A percentile compares a stretch with the other conserved stretches of the same genome.
These are phyloP conservation scores for Bombardia bombarda DNA, from an alignment of 495 filamentous ascomycete genomes.

Conservation along the genomic window DNA sequence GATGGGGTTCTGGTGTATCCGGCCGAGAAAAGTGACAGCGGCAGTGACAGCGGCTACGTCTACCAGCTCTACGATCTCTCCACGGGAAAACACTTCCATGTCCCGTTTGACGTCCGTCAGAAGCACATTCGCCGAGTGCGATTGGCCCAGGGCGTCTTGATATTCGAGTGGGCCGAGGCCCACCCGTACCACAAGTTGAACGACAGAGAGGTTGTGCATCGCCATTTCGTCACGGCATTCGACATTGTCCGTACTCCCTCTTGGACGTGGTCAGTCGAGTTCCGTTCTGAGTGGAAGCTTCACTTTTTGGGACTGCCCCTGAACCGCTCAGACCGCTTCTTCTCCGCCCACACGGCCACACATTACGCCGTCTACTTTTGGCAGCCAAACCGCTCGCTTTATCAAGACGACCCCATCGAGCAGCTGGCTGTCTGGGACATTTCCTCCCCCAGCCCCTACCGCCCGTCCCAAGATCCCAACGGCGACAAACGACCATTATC, in stretches of 20 bases:
- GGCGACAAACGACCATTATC: conserved; percentile 29
- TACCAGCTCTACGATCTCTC: conserved; percentile 50
- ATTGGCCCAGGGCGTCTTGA: conserved; percentile 45
- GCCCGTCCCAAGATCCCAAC: conserved; percentile 47
- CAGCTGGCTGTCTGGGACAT: conserved; percentile 63
- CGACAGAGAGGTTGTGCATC: conserved; percentile 48
- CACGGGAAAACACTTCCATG: conserved; percentile 31
- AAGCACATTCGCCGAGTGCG: conserved; percentile 53
- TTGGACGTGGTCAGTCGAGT: conserved; percentile 38
- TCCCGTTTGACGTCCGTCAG: conserved; percentile 47
- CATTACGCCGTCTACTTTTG: conserved; percentile 63
- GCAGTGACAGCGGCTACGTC: conserved; percentile 15
- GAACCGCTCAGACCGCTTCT: conserved; percentile 54
- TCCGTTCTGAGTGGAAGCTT: conserved; percentile 64
- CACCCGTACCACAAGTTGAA: conserved; percentile 52
- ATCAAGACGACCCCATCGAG: conserved; percentile 55
- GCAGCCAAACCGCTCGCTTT: conserved; percentile 54
- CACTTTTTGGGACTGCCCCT: conserved; percentile 55
- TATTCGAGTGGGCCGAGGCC: conserved; percentile 60
- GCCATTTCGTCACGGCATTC: conserved; percentile 59
- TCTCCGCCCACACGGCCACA: conserved; percentile 51
- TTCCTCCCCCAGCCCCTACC: conserved; percentile 43
- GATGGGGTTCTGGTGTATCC: conserved; percentile 54
- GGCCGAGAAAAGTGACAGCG: background rate
- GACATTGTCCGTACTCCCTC: conserved; percentile 32